Percentiles rank a stretch among this genome's conserved stretches.
phyloP scores from a whole-genome alignment of 2,329 filamentous ascomycete species.

The Cryphonectria parasitica region DNA sequence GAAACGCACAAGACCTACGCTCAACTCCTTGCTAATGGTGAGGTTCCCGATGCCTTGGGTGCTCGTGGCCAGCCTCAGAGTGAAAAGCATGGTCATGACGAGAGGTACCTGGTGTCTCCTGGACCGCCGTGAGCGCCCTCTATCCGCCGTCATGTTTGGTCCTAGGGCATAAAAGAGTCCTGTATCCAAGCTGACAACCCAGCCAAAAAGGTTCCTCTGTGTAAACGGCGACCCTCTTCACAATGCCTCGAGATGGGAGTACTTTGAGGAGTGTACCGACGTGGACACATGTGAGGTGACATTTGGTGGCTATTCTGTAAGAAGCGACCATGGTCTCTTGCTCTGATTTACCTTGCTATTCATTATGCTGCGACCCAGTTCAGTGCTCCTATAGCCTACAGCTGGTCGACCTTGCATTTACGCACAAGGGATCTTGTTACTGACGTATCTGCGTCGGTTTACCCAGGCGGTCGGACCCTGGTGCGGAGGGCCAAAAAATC shows the following conservation, averaged over 20 bases:
- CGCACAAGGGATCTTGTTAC: not conserved
- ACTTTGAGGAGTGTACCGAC: conserved; percentile 5
- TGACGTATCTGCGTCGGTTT: not conserved
- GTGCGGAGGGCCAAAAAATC: not conserved
- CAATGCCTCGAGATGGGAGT: not conserved
- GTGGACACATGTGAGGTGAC: conserved; percentile 4
- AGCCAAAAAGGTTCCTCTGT: conserved; percentile 1
- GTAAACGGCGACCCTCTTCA: conserved; percentile 1
- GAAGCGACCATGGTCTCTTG: not conserved
- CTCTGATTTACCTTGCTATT: not conserved
- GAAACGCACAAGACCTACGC: conserved; percentile 5
- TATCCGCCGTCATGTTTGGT: not conserved
- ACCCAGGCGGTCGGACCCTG: not conserved
- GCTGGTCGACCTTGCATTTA: not conserved
- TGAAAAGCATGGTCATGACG: not conserved
- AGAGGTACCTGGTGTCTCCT: not conserved
- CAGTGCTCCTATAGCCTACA: too few species aligned
- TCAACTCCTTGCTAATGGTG: not conserved
- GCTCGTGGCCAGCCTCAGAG: not conserved
- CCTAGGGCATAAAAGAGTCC: not conserved
- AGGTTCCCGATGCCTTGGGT: not conserved
- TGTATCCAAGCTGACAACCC: not conserved
- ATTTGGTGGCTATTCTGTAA: conserved; percentile 12
- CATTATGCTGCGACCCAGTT: not conserved
- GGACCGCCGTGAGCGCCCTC: not conserved